Conservation (phyloP, 208 protist genomes). For the Leishmania braziliensis region DNA sequence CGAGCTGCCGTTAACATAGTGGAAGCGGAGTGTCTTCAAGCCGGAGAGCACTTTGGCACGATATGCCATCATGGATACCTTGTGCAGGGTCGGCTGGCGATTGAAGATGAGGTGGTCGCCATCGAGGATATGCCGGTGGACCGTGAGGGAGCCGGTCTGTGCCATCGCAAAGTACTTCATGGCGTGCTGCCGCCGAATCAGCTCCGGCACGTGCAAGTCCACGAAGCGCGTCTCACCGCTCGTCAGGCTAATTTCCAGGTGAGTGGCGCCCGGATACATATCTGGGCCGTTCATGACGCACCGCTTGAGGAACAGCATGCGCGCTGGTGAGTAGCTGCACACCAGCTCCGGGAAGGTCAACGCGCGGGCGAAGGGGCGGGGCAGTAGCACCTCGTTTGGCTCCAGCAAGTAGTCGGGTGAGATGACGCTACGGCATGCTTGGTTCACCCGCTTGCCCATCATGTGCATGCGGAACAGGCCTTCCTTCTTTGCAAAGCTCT, state of each 20-base stretch:
- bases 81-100: constrained; percentile 99
- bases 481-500: constrained; percentile 99
- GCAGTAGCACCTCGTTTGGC: constrained; percentile 96
- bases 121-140: constrained; percentile 97
- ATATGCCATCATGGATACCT: constrained; percentile 99
- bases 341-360: constrained; percentile 98
- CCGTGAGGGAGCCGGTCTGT: constrained; percentile 78
- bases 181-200: constrained; percentile 78
- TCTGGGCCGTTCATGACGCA: constrained; percentile 98
- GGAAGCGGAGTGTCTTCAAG: constrained; percentile 98
- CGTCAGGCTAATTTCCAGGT: constrained; percentile 85
- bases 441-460: constrained; percentile 99
- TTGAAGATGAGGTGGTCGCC: constrained; percentile 99
- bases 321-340: constrained; percentile 63
- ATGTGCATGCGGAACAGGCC: constrained; percentile 99
- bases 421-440: constrained; percentile 98
- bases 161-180: constrained; percentile 81
- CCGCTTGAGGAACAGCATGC: constrained; percentile 88
- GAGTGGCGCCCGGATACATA: constrained; percentile 98
- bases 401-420: constrained; percentile 98
- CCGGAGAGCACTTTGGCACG: constrained; percentile 92
- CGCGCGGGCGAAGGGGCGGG: constrained; percentile 92
- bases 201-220: constrained; percentile 73
- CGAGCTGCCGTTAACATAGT: constrained; percentile 99
- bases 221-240: constrained; percentile 82